Percentiles rank a stretch among this genome's conserved stretches.
phyloP scores from a whole-genome alignment of 306 rosid genomes.

The Datisca glomerata region DNA sequence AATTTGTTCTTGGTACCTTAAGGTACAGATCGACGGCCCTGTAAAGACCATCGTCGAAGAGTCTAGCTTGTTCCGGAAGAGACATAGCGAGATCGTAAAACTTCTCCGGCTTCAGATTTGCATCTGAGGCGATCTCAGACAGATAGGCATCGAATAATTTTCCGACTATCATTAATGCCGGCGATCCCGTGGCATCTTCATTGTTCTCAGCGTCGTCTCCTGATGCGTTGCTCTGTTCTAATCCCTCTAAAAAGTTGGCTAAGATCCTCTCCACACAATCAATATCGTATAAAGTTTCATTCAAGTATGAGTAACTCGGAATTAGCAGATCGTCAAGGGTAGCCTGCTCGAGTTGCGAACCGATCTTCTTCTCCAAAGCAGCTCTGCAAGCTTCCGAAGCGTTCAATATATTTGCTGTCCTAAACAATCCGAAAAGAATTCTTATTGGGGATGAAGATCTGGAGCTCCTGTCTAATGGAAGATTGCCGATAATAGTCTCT shows the following conservation, averaged over 20 bases:
- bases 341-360: conserved; percentile 73
- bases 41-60: conserved; percentile 91
- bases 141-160: conserved; percentile 74
- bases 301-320: conserved; percentile 83
- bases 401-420: conserved; percentile 69
- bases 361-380: conserved; percentile 78
- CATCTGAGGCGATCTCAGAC: conserved; percentile 89
- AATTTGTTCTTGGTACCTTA: conserved; percentile 36
- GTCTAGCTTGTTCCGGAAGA: conserved; percentile 78
- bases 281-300: conserved; percentile 82
- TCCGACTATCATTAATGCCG: conserved; percentile 65
- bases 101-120: conserved; percentile 56
- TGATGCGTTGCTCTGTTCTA: conserved; percentile 23
- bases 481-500: conserved; percentile 55
- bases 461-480: conserved; percentile 49
- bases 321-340: conserved; percentile 82
- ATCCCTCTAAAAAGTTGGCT: conserved; percentile 33
- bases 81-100: conserved; percentile 58
- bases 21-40: conserved; percentile 87
- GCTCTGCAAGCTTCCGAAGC: conserved; percentile 55
- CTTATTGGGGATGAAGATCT: conserved; percentile 47
- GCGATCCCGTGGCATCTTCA: conserved; percentile 26
- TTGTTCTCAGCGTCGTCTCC: conserved; percentile 16
- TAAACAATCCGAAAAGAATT: conserved; percentile 56
- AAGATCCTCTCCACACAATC: conserved; percentile 76